A percentile compares a stretch with the other conserved stretches of the same genome.
These are phyloP conservation scores for Elaphomyces granulatus DNA, from an alignment of 495 filamentous ascomycete species.

Conservation along the genomic window DNA sequence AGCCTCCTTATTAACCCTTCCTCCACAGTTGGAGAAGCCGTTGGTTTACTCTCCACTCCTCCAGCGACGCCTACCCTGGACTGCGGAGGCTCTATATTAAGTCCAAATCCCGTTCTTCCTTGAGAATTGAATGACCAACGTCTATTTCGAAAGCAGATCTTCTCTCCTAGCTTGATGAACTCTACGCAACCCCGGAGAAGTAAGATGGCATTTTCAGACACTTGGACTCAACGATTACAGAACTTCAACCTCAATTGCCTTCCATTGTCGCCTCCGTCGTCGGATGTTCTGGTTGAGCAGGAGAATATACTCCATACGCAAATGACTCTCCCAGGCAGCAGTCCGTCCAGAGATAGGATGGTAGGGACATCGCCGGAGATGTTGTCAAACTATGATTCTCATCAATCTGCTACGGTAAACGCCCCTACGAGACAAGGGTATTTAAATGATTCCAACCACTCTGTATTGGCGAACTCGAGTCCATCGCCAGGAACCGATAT, in stretches of 20 bases:
- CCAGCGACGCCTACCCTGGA: constrained; percentile 26
- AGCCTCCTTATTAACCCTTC: constrained; percentile 26
- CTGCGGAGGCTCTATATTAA: constrained; percentile 24
- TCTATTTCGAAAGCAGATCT: constrained; percentile 30
- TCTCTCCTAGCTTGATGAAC: constrained; percentile 29
- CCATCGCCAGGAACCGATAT: constrained; percentile 30
- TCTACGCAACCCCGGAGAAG: constrained; percentile 24
- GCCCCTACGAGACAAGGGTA: constrained; percentile 14
- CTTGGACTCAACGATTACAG: constrained; percentile 28
- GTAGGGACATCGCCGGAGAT: constrained; percentile 18
- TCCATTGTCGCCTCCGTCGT: constrained; percentile 32
- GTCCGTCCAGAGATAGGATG: constrained; percentile 1
- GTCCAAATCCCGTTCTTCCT: constrained; percentile 26
- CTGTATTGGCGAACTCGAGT: constrained; percentile 25
- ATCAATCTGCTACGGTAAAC: constrained; percentile 25
- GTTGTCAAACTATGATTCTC: constrained; percentile 23
- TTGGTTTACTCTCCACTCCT: constrained; percentile 20
- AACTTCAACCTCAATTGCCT: constrained; percentile 20
- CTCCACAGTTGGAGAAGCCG: constrained; percentile 12
- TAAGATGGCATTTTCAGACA: constrained; percentile 33
- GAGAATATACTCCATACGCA: constrained; percentile 20
- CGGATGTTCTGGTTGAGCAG: constrained; percentile 29
- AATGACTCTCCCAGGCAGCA: constrained; percentile 8
- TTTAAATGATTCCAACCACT: constrained; percentile 22
- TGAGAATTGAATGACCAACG: constrained; percentile 28